Evolutionary conservation across 2,329 filamentous ascomycete species (phyloP).

Genomic region (Talaromyces rugulosus): DNA sequence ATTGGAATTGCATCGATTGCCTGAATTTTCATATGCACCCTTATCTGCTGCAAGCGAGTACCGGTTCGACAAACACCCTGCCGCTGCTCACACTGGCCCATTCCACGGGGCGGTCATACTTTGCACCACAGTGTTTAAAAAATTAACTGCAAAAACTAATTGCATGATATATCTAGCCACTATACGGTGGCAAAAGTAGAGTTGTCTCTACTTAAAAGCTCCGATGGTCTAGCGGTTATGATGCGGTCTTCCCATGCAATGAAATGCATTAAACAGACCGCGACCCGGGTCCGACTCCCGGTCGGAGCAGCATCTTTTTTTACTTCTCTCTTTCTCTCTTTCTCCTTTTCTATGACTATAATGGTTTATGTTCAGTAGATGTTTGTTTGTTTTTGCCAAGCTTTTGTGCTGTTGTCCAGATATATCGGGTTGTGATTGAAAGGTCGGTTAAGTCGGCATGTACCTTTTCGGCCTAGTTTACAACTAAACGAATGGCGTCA

Average conservation of each 20-base stretch:
- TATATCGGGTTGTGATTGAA: not conserved
- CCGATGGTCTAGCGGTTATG: conserved; percentile 22
- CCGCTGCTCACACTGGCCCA: no score
- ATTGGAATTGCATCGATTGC: no score
- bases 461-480: not conserved
- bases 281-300: conserved; percentile 24
- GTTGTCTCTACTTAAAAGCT: not conserved
- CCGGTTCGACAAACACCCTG: no score
- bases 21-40: no score
- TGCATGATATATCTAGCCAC: not conserved
- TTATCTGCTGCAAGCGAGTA: no score
- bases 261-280: conserved; percentile 7
- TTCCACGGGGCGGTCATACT: no score
- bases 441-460: not conserved
- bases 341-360: not conserved
- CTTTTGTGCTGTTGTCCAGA: not conserved
- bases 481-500: not conserved
- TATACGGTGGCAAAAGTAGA: not conserved
- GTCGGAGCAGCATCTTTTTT: conserved; percentile 15
- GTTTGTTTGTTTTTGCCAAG: not conserved
- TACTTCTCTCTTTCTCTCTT: not conserved
- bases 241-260: conserved; percentile 19
- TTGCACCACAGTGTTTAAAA: no score
- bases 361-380: not conserved
- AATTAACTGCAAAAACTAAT: no score